A percentile compares a stretch with the other conserved stretches of the same genome.
phyloP scores from a whole-genome alignment of 2,329 filamentous ascomycete genomes.

The Aspergillus felis region DNA sequence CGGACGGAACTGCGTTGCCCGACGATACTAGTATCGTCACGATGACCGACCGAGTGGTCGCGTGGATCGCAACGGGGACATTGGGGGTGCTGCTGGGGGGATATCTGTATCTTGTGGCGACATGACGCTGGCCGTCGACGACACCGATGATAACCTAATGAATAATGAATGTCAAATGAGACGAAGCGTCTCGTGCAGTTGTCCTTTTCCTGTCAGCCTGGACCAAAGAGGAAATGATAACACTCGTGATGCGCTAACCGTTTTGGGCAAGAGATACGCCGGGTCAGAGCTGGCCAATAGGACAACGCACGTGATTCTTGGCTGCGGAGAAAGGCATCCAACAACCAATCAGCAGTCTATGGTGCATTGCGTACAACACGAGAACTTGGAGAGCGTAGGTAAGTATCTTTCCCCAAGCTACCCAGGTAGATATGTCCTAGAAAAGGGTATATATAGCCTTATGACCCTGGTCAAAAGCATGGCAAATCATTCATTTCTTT shows the following conservation, averaged over 20 bases:
- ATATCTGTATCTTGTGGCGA: slow-evolving; percentile 1
- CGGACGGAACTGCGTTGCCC: slow-evolving; percentile 7
- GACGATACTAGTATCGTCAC: slow-evolving; percentile 24
- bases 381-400: background rate
- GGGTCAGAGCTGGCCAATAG: background rate
- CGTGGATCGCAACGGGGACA: slow-evolving; percentile 27
- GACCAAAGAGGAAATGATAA: background rate
- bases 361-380: background rate
- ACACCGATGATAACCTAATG: background rate
- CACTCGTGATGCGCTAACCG: background rate
- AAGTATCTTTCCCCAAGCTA: background rate
- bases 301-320: background rate
- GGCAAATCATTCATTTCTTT: background rate
- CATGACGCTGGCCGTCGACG: background rate
- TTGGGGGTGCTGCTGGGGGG: slow-evolving; percentile 17
- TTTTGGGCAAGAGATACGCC: background rate
- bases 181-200: background rate
- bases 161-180: background rate
- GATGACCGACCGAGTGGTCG: slow-evolving; percentile 24
- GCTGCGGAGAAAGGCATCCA: background rate
- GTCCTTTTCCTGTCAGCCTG: background rate
- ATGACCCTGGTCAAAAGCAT: background rate
- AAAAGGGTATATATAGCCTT: background rate
- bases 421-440: background rate
- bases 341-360: background rate